Percentiles rank a stretch among this genome's conserved stretches.
phyloP scores from a whole-genome alignment of 1,139 yeast genomes.

The Suhomyces coccinellae region DNA sequence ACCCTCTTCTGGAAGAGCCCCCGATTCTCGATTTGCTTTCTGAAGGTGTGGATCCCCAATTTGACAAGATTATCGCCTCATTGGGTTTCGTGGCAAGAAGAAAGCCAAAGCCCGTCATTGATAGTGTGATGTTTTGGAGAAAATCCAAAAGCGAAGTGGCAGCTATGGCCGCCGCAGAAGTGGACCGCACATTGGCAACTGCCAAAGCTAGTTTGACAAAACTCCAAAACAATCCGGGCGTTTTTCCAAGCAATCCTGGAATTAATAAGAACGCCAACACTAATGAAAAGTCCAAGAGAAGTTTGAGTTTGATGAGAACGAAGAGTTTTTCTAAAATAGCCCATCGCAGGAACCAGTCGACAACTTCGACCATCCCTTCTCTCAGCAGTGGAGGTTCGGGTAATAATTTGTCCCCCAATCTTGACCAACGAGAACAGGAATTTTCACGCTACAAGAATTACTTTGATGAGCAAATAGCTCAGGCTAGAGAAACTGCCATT shows the following conservation, averaged over 20 bases:
- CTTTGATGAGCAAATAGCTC: slow-evolving; percentile 48
- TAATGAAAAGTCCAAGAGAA: slow-evolving; percentile 33
- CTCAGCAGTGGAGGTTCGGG: not conserved
- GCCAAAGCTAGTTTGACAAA: slow-evolving; percentile 14
- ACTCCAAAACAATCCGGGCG: slow-evolving; percentile 2
- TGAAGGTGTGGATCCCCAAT: slow-evolving; percentile 82
- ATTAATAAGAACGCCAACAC: slow-evolving; percentile 18
- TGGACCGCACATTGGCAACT: slow-evolving; percentile 39
- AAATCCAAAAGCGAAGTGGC: slow-evolving; percentile 87
- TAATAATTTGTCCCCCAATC: not conserved
- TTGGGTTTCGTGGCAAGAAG: slow-evolving; percentile 87
- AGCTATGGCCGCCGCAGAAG: slow-evolving; percentile 66
- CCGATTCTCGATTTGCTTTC: slow-evolving; percentile 79
- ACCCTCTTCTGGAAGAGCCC: slow-evolving; percentile 71
- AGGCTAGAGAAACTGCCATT: slow-evolving; percentile 67
- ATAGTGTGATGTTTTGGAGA: slow-evolving; percentile 98
- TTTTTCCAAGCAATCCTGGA: slow-evolving; percentile 19
- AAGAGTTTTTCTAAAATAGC: slow-evolving; percentile 41
- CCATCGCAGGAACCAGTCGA: slow-evolving; percentile 43
- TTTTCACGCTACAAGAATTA: slow-evolving; percentile 24
- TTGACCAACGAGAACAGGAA: slow-evolving; percentile 12
- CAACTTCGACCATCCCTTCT: slow-evolving; percentile 24
- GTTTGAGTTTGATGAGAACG: slow-evolving; percentile 44
- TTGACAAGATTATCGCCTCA: slow-evolving; percentile 82
- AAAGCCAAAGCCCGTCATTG: slow-evolving; percentile 94